Evolutionary conservation across 2,329 filamentous ascomycete genomes (phyloP).

Genomic region (Talaromyces funiculosus): DNA sequence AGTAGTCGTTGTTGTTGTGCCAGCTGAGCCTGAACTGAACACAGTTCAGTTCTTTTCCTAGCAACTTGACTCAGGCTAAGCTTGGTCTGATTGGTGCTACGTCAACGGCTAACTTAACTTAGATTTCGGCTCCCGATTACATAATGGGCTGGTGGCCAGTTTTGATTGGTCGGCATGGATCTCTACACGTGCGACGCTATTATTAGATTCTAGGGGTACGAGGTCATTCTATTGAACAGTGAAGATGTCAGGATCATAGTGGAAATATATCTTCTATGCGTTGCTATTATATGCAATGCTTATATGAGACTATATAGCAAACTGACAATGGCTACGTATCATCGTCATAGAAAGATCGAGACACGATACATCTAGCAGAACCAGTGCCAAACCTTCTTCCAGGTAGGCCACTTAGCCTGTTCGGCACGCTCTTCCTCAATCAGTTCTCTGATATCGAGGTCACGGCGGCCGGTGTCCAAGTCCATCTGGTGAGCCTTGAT

Average conservation of each 20-base stretch:
- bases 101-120: slow-evolving; percentile 8
- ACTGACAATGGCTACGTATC: not conserved
- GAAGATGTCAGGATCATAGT: not conserved
- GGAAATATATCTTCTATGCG: not conserved
- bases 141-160: not conserved
- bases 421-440: slow-evolving; percentile 76
- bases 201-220: not conserved
- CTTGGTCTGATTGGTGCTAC: slow-evolving; percentile 7
- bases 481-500: slow-evolving; percentile 73
- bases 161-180: not conserved
- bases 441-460: slow-evolving; percentile 74
- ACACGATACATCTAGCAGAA: slow-evolving; percentile 53
- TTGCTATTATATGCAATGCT: not conserved
- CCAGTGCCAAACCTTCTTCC: slow-evolving; percentile 71
- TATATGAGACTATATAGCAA: not conserved
- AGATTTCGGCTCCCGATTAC: not conserved
- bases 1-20: not conserved
- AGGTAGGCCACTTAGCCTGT: slow-evolving; percentile 62
- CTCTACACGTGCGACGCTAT: slow-evolving; percentile 11
- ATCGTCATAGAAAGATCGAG: not conserved
- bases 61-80: not conserved
- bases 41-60: not conserved
- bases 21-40: not conserved
- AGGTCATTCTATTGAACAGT: not conserved
- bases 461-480: slow-evolving; percentile 74